A percentile compares a stretch with the other conserved stretches of the same genome.
Conservation (phyloP, 2,329 filamentous ascomycete genomes). For the Huntiella savannae region DNA sequence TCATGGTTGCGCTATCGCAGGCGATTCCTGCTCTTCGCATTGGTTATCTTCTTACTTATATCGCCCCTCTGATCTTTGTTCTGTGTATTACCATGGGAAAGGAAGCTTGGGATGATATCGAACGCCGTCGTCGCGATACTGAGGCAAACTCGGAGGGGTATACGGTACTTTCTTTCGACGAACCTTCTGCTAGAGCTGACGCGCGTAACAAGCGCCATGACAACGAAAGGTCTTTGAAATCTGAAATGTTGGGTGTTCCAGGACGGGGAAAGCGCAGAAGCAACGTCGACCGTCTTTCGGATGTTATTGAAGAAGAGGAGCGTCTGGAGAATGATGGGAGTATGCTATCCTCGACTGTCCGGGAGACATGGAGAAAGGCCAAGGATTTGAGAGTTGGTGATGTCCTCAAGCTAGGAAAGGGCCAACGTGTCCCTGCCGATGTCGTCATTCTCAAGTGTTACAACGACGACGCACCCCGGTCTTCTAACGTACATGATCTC, state of each 20-base stretch:
- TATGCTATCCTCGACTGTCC: constrained; percentile 30
- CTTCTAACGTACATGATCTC: constrained; percentile 29
- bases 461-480: constrained; percentile 5
- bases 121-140: constrained; percentile 63
- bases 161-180: constrained; percentile 53
- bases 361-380: constrained; percentile 62
- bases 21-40: constrained; percentile 77
- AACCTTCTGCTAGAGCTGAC: constrained; percentile 23
- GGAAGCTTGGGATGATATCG: constrained; percentile 87
- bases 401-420: constrained; percentile 79
- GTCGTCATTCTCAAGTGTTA: constrained; percentile 80
- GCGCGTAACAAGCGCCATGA: constrained; percentile 14
- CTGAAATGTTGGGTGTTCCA: constrained; percentile 17
- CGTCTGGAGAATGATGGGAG: constrained; percentile 25
- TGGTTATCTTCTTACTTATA: constrained; percentile 85
- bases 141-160: constrained; percentile 92
- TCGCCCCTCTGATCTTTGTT: constrained; percentile 82
- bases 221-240: constrained; percentile 23
- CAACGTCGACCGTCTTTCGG: constrained; percentile 27
- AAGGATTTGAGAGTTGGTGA: constrained; percentile 85
- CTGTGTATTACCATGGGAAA: constrained; percentile 84
- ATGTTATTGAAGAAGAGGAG: constrained; percentile 53
- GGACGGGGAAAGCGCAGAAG: constrained; percentile 10
- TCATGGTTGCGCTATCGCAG: constrained; percentile 86
- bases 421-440: constrained; percentile 85